phyloP scores from a whole-genome alignment of 108 stramenopile species.

The Cyclotella distinguenda region DNA sequence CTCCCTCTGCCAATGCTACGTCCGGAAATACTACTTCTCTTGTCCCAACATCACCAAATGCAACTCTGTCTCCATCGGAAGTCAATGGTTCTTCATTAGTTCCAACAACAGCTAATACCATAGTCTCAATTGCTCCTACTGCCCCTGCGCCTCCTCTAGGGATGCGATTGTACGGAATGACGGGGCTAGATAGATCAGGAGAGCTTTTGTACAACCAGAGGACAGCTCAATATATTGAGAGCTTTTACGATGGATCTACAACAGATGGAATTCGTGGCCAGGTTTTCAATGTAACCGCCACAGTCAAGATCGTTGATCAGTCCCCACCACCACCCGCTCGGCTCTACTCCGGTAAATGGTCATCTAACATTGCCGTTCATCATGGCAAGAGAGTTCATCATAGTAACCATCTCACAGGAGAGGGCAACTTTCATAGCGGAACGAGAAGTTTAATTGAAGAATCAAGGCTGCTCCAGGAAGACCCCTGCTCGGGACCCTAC shows the following conservation, averaged over 20 bases:
- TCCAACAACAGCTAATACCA: not conserved
- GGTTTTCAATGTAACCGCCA: conserved; percentile 11
- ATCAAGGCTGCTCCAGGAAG: conserved; percentile 2
- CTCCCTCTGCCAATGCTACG: not conserved
- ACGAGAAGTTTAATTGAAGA: not conserved
- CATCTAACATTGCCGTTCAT: not conserved
- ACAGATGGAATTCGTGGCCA: conserved; percentile 11
- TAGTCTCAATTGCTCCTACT: not conserved
- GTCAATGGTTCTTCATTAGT: not conserved
- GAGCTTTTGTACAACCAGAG: conserved; percentile 12
- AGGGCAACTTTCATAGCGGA: not conserved
- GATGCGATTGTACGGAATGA: conserved; percentile 27
- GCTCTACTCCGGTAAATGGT: not conserved
- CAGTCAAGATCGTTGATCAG: conserved; percentile 8
- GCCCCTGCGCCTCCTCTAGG: not conserved
- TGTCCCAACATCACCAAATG: conserved; percentile 1
- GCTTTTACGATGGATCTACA: conserved; percentile 12
- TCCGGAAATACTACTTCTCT: not conserved
- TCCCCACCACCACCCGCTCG: conserved; percentile 3
- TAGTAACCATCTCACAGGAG: not conserved
- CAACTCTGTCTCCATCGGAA: not conserved
- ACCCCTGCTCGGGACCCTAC: conserved; percentile 13
- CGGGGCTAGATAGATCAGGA: not conserved
- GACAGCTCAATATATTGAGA: conserved; percentile 21
- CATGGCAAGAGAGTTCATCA: not conserved